Evolutionary conservation across 805 yeast genomes (phyloP).

Genomic region (Zygosaccharomyces pseudorouxii): DNA sequence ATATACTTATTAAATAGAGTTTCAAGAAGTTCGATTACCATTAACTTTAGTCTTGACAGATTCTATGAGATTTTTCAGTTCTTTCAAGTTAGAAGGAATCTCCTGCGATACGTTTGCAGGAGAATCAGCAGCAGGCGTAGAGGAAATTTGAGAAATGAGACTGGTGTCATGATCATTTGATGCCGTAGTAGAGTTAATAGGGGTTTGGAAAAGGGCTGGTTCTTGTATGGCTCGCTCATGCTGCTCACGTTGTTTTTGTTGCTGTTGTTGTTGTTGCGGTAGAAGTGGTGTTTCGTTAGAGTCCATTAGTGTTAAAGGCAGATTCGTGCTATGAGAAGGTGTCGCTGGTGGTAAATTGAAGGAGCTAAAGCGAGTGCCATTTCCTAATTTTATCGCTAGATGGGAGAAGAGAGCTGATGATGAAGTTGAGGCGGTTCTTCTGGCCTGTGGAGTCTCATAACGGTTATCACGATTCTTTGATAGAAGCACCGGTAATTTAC

Average conservation of each 20-base stretch:
- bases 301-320: conserved; percentile 5
- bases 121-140: conserved; percentile 2
- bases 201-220: conserved; percentile 22
- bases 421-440: conserved; percentile 14
- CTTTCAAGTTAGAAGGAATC: conserved; percentile 13
- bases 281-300: not conserved
- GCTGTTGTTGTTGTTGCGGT: not conserved
- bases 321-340: conserved; percentile 15
- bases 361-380: conserved; percentile 10
- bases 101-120: not conserved
- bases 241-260: not conserved
- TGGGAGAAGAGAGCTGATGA: conserved; percentile 31
- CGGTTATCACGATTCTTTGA: conserved; percentile 26
- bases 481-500: conserved; percentile 31
- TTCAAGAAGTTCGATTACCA: conserved; percentile 1
- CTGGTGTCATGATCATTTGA: conserved; percentile 4
- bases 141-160: not conserved
- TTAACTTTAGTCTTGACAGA: conserved; percentile 28
- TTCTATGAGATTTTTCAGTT: conserved; percentile 27
- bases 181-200: conserved; percentile 14
- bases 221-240: conserved; percentile 2
- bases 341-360: conserved; percentile 17
- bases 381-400: conserved; percentile 25
- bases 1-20: not conserved
- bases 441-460: conserved; percentile 29